Percentiles rank a stretch among this genome's conserved stretches.
Evolutionary conservation across 768 basidiomycete genomes (phyloP).

Genomic region (Collybiopsis luxurians): DNA sequence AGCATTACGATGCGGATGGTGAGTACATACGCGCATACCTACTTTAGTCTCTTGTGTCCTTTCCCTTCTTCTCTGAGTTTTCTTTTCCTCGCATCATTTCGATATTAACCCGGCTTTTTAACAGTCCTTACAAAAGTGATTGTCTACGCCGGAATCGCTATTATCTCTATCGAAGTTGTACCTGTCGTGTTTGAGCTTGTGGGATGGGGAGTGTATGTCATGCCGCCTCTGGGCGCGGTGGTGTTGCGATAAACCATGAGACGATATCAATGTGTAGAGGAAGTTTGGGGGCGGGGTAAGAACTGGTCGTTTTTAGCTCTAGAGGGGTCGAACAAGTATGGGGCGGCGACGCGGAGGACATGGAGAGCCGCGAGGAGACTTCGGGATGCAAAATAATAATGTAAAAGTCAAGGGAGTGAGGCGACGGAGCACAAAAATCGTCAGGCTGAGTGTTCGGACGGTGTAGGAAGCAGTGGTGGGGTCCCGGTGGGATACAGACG

Average conservation of each 20-base stretch:
- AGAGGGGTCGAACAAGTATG: no score
- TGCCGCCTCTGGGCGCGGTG: constrained; percentile 12
- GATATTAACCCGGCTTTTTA: background rate
- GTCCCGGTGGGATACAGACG: no score
- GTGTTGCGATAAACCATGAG: background rate
- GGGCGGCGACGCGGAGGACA: no score
- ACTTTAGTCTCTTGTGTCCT: background rate
- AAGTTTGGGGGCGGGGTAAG: no score
- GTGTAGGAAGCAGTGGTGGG: no score
- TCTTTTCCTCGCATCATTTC: constrained; percentile 9
- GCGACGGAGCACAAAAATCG: no score
- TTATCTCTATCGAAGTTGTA: constrained; percentile 57
- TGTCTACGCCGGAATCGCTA: constrained; percentile 85
- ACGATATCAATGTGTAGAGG: no score
- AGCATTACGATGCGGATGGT: constrained; percentile 89
- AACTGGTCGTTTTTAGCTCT: no score
- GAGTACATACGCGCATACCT: constrained; percentile 16
- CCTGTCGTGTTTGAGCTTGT: constrained; percentile 68
- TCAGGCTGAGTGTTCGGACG: no score
- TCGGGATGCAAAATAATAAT: no score
- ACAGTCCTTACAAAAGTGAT: constrained; percentile 86
- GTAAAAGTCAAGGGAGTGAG: no score
- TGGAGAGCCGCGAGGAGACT: no score
- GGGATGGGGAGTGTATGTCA: constrained; percentile 61
- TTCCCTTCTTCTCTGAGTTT: constrained; percentile 4